These are phyloP conservation scores for Puccinellia tenuiflora DNA, from an alignment of 176 grass and related monocot genomes.

Conservation along the genomic window DNA sequence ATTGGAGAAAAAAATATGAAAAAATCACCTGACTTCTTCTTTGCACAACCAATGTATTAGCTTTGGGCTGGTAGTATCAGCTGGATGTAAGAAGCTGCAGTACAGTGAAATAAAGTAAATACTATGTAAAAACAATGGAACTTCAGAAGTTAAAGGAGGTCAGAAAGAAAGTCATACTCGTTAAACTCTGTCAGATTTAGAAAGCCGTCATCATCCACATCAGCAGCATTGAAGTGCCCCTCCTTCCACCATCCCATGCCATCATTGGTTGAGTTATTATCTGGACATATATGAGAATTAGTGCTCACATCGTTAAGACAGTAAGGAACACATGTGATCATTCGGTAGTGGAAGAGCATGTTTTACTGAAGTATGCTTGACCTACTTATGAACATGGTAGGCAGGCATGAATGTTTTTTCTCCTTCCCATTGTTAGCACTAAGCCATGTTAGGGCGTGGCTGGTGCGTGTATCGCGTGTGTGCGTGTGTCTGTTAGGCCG, in stretches of 20 bases:
- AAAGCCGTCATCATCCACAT: constrained; percentile 62
- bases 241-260: constrained; percentile 89
- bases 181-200: constrained; percentile 91
- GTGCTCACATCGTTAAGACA: constrained; percentile 1
- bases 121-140: constrained; percentile 25
- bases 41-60: constrained; percentile 80
- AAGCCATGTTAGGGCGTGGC: too few species aligned
- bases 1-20: background rate
- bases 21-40: constrained; percentile 83
- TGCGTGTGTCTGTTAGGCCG: too few species aligned
- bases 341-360: background rate
- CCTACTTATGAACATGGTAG: background rate
- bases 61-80: constrained; percentile 72
- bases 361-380: background rate
- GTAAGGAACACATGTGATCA: background rate
- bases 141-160: background rate
- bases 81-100: constrained; percentile 89
- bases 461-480: too few species aligned
- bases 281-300: constrained; percentile 38
- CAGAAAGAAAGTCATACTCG: constrained; percentile 50
- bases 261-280: constrained; percentile 74
- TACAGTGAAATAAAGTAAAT: constrained; percentile 25
- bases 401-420: background rate
- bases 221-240: constrained; percentile 77
- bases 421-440: too few species aligned